A percentile compares a stretch with the other conserved stretches of the same genome.
These are phyloP conservation scores for Phaeosphaeria sp. DNA, from an alignment of 2,329 filamentous ascomycete genomes.

Conservation along the genomic window DNA sequence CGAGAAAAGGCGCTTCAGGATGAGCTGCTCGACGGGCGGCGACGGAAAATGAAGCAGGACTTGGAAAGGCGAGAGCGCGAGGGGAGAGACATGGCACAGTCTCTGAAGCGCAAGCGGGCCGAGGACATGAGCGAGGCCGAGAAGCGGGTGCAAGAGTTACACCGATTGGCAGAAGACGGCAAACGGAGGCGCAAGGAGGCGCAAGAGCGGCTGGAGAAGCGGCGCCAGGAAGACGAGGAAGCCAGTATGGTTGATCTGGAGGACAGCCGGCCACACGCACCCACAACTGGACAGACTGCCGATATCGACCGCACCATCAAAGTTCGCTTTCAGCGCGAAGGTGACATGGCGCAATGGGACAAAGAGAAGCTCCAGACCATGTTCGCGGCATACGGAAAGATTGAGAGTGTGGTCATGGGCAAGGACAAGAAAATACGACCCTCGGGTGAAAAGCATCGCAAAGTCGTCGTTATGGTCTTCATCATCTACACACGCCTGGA, in stretches of 20 bases:
- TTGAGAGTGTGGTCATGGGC: constrained; percentile 62
- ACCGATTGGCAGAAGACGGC: constrained; percentile 54
- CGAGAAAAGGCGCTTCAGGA: constrained; percentile 73
- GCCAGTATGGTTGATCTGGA: constrained; percentile 36
- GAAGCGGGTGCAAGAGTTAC: constrained; percentile 62
- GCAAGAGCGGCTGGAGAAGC: constrained; percentile 59
- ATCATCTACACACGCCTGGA: constrained; percentile 65
- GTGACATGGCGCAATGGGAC: constrained; percentile 52
- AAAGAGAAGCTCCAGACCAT: constrained; percentile 54
- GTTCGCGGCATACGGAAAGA: constrained; percentile 62
- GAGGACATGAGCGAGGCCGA: constrained; percentile 59
- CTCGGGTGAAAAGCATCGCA: constrained; percentile 59
- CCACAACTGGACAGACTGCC: constrained; percentile 34
- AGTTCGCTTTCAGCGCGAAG: constrained; percentile 61
- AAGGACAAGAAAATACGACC: constrained; percentile 62
- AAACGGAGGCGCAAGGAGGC: constrained; percentile 63
- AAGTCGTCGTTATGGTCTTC: constrained; percentile 59
- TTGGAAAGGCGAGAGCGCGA: constrained; percentile 76
- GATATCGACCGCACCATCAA: constrained; percentile 66
- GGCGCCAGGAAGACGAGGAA: constrained; percentile 60
- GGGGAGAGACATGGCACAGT: constrained; percentile 35
- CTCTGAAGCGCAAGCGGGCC: constrained; percentile 52
- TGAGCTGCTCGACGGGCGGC: constrained; percentile 74
- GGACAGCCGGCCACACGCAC: constrained; percentile 22
- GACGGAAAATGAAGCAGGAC: constrained; percentile 82